Conservation (phyloP, 441 rosid species). For the Syzygium malaccense region DNA sequence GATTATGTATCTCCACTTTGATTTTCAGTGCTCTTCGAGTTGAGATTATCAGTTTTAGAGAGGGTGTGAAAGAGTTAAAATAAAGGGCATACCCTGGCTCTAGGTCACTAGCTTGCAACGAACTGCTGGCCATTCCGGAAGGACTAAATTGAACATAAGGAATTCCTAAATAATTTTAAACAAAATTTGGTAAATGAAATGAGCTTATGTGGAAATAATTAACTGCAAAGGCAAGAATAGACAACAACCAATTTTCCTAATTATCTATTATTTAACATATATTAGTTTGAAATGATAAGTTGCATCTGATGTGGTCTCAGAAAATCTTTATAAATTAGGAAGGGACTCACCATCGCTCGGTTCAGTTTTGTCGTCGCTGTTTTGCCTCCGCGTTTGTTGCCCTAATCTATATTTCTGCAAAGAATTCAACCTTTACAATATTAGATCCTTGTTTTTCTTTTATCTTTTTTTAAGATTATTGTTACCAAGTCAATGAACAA, state of each 20-base stretch:
- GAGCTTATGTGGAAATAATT: not conserved
- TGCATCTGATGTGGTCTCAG: not conserved
- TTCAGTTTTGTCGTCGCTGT: constrained; percentile 22
- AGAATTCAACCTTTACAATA: not conserved
- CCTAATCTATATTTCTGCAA: constrained; percentile 83
- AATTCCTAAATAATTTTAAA: constrained; percentile 21
- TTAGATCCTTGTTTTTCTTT: not conserved
- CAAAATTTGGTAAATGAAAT: not conserved
- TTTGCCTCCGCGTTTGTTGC: constrained; percentile 47
- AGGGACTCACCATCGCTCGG: constrained; percentile 36
- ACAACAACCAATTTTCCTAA: not conserved
- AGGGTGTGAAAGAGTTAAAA: not conserved
- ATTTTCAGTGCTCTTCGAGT: too few species aligned
- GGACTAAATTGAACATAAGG: constrained; percentile 44
- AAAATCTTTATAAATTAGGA: not conserved
- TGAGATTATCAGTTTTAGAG: too few species aligned
- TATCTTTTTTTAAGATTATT: too few species aligned
- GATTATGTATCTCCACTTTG: not conserved
- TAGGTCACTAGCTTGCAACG: constrained; percentile 20
- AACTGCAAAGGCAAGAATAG: not conserved
- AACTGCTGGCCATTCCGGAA: constrained; percentile 21
- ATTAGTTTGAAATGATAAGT: not conserved
- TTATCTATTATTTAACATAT: not conserved
- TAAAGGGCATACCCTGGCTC: constrained; percentile 31
- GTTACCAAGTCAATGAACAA: not conserved